These are phyloP conservation scores for Penicillium hesseltinei DNA, from an alignment of 2,329 filamentous ascomycete species.

Conservation along the genomic window DNA sequence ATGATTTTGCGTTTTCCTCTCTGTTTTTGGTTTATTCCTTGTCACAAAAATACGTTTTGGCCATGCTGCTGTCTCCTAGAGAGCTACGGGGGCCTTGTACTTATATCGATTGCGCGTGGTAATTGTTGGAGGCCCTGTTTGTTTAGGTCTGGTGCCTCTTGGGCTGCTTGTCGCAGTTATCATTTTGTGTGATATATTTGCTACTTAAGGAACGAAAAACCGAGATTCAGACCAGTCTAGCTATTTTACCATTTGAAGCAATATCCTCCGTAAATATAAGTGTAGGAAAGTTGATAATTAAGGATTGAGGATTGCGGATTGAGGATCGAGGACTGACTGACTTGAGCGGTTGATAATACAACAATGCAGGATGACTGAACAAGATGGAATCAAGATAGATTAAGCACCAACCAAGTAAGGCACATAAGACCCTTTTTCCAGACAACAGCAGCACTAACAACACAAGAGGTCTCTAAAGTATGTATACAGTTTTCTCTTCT, in stretches of 20 bases:
- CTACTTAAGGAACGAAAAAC: constrained; percentile 2
- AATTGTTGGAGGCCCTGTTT: constrained; percentile 8
- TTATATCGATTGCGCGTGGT: constrained; percentile 27
- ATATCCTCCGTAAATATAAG: neutral
- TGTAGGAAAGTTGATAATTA: neutral
- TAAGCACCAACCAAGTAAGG: constrained; percentile 24
- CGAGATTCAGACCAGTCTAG: constrained; percentile 14
- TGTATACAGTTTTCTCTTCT: constrained; percentile 42
- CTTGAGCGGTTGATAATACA: constrained; percentile 2
- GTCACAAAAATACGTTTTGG: constrained; percentile 22
- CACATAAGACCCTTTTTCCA: constrained; percentile 27
- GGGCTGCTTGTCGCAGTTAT: neutral
- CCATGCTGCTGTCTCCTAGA: constrained; percentile 13
- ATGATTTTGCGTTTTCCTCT: constrained; percentile 17
- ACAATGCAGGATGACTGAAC: constrained; percentile 19
- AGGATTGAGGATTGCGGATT: constrained; percentile 10
- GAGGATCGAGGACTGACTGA: neutral
- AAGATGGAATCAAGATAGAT: constrained; percentile 22
- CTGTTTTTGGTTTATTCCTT: constrained; percentile 4
- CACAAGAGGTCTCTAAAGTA: constrained; percentile 36
- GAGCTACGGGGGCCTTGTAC: constrained; percentile 23
- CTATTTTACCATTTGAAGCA: neutral
- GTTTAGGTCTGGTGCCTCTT: neutral
- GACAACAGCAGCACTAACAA: constrained; percentile 30
- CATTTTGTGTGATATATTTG: constrained; percentile 11